Evolutionary conservation across 2,329 filamentous ascomycete genomes (phyloP).

Genomic region (Rhexocercosporidium sp.): DNA sequence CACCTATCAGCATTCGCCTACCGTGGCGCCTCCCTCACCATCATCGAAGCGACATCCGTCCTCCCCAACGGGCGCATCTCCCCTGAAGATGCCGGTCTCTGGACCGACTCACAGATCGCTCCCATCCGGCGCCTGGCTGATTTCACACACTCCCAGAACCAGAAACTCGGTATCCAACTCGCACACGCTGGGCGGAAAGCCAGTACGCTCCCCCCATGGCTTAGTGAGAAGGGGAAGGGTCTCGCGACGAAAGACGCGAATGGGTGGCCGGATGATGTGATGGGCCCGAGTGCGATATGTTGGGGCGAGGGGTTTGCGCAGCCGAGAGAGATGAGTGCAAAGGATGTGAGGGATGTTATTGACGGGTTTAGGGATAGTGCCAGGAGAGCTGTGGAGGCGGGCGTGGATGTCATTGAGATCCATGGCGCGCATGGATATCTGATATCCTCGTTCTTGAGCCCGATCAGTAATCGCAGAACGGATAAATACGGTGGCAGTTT

Average conservation of each 20-base stretch:
- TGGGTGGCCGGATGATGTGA: conserved; percentile 48
- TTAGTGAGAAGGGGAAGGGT: conserved; percentile 32
- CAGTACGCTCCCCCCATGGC: conserved; percentile 45
- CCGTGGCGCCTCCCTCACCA: conserved; percentile 43
- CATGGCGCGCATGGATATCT: conserved; percentile 71
- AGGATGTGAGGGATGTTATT: conserved; percentile 46
- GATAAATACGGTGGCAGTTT: conserved; percentile 70
- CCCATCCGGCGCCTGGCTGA: conserved; percentile 44
- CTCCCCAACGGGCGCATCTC: conserved; percentile 42
- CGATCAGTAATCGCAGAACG: conserved; percentile 62
- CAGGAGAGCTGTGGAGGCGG: conserved; percentile 49
- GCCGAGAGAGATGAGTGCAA: conserved; percentile 62
- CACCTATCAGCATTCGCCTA: conserved; percentile 40
- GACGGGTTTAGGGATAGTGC: conserved; percentile 45
- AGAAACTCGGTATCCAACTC: conserved; percentile 74
- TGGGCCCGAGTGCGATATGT: conserved; percentile 61
- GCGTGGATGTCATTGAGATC: conserved; percentile 68
- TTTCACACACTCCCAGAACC: conserved; percentile 56
- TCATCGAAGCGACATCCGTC: conserved; percentile 45
- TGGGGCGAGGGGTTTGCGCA: conserved; percentile 60
- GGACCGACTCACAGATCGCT: conserved; percentile 46
- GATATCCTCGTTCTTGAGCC: conserved; percentile 67
- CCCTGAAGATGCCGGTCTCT: conserved; percentile 42
- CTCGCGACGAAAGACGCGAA: conserved; percentile 41
- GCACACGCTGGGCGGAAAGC: conserved; percentile 64